Base-by-base conservation (phyloP, 2,329 filamentous ascomycete genomes). In the Fusarium penzigii region DNA sequence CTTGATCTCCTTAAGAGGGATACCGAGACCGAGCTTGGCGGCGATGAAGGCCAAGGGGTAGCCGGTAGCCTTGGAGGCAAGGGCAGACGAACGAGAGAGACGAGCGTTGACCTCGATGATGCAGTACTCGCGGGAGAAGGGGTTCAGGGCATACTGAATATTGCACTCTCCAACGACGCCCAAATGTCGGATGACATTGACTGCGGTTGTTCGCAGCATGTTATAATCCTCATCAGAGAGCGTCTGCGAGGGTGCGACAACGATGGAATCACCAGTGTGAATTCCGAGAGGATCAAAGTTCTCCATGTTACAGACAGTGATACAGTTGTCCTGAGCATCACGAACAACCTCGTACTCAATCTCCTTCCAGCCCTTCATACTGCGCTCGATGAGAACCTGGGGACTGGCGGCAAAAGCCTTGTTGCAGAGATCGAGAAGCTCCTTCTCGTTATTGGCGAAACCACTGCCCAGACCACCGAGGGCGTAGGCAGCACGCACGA, bases 91-190 rank as follows among this genome's bases (percentile, higher is more conserved):
- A 67, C 94, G 90, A 68, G 94, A 97, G 46, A 99, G 86, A 86
- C 94, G 93, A 63, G 94, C 94, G 72, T 99, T 99, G 75, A 99
- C 93, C 76, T 99, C 94, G 66, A 99, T 99, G 58, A 99, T 92
- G 71, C 94, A 86, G 81, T 97, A 99, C 78, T 99, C 94, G 55
- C 97, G 86, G 52, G 93, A 92, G 76, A 97, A 92, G 14, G 94
- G 94, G 74, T 97, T 92, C 57, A 99, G 84, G 59, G 92, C 92
- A 73, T 99, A 99, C 76, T 97, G 93, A 34, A 97, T 92, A 73
- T 99, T 99, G 76, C 94, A 99, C 78, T 99, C 94, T 72, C 94
- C 94, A 43, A 97, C 93, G 46, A 99, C 94, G 63, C 93, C 93
- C 60, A 99, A 82, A 74, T 99, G 94, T 58, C 94, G 89, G 66